Evolutionary conservation across 1,284 basidiomycete genomes (phyloP).

Genomic region (Sporisorium exsertum): DNA sequence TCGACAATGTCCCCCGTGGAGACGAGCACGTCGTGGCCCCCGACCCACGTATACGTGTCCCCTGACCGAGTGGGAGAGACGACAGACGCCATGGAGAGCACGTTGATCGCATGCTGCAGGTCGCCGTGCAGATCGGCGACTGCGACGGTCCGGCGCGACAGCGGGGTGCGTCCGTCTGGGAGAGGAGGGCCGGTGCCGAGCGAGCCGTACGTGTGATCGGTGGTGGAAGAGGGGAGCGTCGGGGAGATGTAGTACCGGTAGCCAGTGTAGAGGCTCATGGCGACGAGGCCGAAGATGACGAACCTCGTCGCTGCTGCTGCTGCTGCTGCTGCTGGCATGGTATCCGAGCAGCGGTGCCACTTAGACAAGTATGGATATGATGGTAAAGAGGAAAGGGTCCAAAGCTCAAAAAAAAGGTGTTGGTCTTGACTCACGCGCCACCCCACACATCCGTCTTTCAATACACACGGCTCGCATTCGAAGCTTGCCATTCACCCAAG

Average conservation of each 20-base stretch:
- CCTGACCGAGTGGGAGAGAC: conserved; percentile 13
- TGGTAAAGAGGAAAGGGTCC: neutral
- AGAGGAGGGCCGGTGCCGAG: neutral
- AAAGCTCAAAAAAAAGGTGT: conserved; percentile 4
- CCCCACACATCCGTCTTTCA: neutral
- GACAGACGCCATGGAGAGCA: conserved; percentile 58
- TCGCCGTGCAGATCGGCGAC: conserved; percentile 67
- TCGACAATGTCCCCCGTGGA: conserved; percentile 68
- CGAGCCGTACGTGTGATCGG: conserved; percentile 5
- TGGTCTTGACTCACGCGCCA: conserved; percentile 4
- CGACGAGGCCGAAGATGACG: conserved; percentile 20
- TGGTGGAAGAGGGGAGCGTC: neutral
- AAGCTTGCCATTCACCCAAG: too few species aligned
- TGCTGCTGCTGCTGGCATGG: too few species aligned
- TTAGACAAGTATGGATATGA: too few species aligned
- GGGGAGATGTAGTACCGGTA: conserved; percentile 21
- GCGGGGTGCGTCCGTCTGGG: conserved; percentile 12
- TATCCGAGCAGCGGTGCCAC: too few species aligned
- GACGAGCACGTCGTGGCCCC: conserved; percentile 60
- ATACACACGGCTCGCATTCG: neutral
- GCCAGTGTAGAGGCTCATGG: conserved; percentile 22
- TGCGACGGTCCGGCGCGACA: conserved; percentile 55
- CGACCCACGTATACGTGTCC: conserved; percentile 42
- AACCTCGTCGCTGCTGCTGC: conserved; percentile 15
- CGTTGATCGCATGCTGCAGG: conserved; percentile 59